Conservation (phyloP, 1,284 basidiomycete genomes). For the Ceratobasidium sp. region DNA sequence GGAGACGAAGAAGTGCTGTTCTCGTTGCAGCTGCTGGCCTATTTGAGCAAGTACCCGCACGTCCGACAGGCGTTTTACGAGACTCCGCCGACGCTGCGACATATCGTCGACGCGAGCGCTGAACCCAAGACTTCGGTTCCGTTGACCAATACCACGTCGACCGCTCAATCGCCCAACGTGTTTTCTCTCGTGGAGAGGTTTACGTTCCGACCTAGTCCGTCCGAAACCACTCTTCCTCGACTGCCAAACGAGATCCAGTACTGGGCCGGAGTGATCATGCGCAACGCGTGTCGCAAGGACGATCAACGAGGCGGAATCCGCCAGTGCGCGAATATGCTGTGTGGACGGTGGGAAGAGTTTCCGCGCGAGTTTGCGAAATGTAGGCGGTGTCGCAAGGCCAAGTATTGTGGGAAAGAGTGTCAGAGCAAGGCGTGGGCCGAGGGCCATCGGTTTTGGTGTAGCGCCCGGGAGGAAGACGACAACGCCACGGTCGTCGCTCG, state of each 20-base stretch:
- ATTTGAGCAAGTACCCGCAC: constrained; percentile 97
- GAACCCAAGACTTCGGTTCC: constrained; percentile 34
- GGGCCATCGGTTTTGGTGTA: constrained; percentile 89
- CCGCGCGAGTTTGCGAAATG: constrained; percentile 98
- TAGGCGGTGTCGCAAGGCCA: constrained; percentile 94
- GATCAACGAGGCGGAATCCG: constrained; percentile 91
- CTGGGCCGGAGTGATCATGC: constrained; percentile 99
- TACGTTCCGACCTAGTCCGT: constrained; percentile 90
- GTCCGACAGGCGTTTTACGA: constrained; percentile 97
- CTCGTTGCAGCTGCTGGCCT: constrained; percentile 92
- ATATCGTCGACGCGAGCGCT: constrained; percentile 48
- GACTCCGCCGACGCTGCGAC: constrained; percentile 62
- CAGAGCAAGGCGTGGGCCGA: constrained; percentile 98
- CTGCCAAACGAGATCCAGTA: constrained; percentile 95
- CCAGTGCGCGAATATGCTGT: constrained; percentile 98
- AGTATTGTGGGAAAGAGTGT: constrained; percentile 98
- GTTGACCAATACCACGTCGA: constrained; percentile 51
- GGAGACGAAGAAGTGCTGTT: constrained; percentile 96
- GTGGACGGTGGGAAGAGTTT: constrained; percentile 93
- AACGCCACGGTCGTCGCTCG: constrained; percentile 5
- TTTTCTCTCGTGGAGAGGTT: constrained; percentile 97
- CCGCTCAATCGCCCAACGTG: constrained; percentile 71
- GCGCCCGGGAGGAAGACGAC: constrained; percentile 34
- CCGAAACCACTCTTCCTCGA: constrained; percentile 78
- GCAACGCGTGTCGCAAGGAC: constrained; percentile 98